phyloP scores from a whole-genome alignment of 1,284 basidiomycete species.

The Puccinia coronata region DNA sequence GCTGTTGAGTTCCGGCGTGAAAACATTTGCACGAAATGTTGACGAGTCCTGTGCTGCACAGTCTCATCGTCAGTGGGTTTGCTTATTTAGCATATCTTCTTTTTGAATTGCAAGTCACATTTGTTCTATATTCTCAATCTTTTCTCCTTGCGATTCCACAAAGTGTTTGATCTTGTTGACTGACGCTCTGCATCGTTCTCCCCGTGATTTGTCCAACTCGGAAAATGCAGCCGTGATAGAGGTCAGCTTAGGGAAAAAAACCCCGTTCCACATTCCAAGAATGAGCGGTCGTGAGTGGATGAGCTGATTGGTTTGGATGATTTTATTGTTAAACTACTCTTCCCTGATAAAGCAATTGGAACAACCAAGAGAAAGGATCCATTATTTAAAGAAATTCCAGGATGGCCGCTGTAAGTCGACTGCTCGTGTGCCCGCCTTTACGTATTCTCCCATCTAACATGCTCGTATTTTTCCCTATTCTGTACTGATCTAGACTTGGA shows the following conservation, averaged over 20 bases:
- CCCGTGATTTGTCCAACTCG: not conserved
- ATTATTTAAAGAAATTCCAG: not conserved
- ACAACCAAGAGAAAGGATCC: conserved; percentile 13
- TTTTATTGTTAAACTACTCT: not conserved
- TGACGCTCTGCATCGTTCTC: not conserved
- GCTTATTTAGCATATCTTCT: conserved; percentile 7
- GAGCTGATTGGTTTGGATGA: not conserved
- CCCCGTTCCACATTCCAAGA: not conserved
- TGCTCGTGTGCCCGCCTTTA: not conserved
- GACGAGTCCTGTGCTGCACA: not conserved
- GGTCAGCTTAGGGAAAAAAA: not conserved
- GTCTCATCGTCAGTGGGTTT: not conserved
- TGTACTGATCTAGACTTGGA: not conserved
- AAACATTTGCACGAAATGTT: not conserved
- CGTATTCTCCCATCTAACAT: not conserved
- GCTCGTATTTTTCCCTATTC: not conserved
- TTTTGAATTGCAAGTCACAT: not conserved
- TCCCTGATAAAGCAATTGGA: not conserved
- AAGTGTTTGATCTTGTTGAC: not conserved
- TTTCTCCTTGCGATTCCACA: not conserved
- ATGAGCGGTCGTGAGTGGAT: no score
- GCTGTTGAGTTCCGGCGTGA: no score
- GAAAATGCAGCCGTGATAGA: not conserved
- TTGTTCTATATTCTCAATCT: not conserved
- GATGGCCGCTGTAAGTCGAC: conserved; percentile 6